These are phyloP conservation scores for Penicillium samsonianum DNA, from an alignment of 495 filamentous ascomycete species.

Conservation along the genomic window DNA sequence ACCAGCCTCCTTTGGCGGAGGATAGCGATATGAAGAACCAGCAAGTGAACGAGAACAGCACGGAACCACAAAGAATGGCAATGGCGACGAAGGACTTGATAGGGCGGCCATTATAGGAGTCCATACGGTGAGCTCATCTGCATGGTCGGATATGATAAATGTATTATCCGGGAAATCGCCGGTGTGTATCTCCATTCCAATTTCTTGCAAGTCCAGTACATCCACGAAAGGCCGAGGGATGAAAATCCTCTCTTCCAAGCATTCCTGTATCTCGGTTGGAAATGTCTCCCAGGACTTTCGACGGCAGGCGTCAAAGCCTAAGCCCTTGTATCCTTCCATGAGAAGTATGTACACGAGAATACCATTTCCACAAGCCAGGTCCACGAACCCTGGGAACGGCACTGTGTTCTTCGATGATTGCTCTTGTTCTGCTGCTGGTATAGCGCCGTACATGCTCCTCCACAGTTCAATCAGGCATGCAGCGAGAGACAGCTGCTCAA, in stretches of 20 bases:
- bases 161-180: conserved; percentile 73
- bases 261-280: conserved; percentile 49
- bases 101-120: conserved; percentile 83
- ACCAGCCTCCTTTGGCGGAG: conserved; percentile 43
- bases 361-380: conserved; percentile 94
- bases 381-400: conserved; percentile 84
- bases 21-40: conserved; percentile 71
- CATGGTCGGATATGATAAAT: conserved; percentile 95
- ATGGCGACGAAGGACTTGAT: conserved; percentile 52
- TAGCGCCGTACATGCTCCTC: conserved; percentile 71
- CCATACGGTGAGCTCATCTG: conserved; percentile 94
- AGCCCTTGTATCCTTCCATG: conserved; percentile 79
- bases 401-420: conserved; percentile 8
- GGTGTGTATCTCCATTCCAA: conserved; percentile 54
- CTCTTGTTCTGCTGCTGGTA: conserved; percentile 24
- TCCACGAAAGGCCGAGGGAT: conserved; percentile 63
- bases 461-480: conserved; percentile 94
- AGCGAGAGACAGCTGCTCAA: conserved; percentile 90
- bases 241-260: conserved; percentile 70
- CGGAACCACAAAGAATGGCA: conserved; percentile 85
- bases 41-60: conserved; percentile 90
- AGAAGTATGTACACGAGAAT: conserved; percentile 84
- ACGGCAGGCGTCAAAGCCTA: conserved; percentile 84
- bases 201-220: conserved; percentile 15
- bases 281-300: conserved; percentile 84